These are phyloP conservation scores for Irpex sp. DNA, from an alignment of 1,284 basidiomycete genomes.

Conservation along the genomic window DNA sequence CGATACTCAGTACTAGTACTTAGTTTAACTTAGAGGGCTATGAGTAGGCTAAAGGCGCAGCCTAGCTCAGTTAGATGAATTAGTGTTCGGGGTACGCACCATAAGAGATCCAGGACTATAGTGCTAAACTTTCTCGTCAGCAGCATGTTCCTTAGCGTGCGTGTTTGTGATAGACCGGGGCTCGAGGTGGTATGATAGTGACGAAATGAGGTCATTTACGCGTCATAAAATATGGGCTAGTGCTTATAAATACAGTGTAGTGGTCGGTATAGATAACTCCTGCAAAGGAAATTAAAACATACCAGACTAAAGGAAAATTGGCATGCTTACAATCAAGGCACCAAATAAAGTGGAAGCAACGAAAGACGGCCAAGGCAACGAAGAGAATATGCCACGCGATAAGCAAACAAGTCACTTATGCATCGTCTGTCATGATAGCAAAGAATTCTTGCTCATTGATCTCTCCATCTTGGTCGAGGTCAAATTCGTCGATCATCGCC, in stretches of 20 bases:
- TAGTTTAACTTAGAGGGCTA: no score
- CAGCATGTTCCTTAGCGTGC: not conserved
- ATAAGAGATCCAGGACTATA: not conserved
- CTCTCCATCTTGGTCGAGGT: constrained; percentile 97
- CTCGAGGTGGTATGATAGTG: not conserved
- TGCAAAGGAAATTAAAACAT: not conserved
- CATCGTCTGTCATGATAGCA: constrained; percentile 95
- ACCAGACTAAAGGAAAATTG: not conserved
- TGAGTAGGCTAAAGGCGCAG: no score
- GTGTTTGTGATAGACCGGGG: not conserved
- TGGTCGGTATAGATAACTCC: not conserved
- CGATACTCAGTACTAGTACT: no score
- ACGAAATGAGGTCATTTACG: not conserved
- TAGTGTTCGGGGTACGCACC: no score
- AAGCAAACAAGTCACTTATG: constrained; percentile 31
- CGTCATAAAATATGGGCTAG: not conserved
- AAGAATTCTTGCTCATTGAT: constrained; percentile 95
- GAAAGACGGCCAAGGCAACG: not conserved
- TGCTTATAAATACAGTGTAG: not conserved
- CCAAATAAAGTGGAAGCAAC: not conserved
- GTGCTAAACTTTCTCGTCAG: not conserved
- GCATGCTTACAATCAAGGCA: not conserved
- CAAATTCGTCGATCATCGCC: constrained; percentile 99
- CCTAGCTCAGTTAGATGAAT: not conserved
- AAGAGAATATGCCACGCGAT: not conserved